Evolutionary conservation across 2,329 filamentous ascomycete genomes (phyloP).

Genomic region (Aspergillus sp.): DNA sequence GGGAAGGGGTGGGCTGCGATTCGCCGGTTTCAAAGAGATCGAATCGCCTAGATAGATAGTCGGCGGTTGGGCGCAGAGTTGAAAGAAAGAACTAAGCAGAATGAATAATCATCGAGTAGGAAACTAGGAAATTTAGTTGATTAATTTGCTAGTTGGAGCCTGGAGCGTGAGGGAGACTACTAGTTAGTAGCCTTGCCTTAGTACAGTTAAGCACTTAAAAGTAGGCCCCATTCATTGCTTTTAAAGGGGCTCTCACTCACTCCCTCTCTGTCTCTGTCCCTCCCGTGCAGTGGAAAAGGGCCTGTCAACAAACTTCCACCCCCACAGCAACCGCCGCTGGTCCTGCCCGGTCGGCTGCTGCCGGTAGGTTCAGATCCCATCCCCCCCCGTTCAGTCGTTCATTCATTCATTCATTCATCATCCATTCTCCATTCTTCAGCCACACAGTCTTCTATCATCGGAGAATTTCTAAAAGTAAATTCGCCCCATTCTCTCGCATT

Average conservation of each 20-base stretch:
- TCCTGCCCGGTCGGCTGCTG: constrained; percentile 10
- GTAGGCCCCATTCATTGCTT: background rate
- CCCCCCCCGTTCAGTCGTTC: no score
- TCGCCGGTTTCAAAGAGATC: constrained; percentile 1
- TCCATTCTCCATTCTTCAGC: background rate
- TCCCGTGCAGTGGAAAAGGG: background rate
- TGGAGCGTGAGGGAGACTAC: no score
- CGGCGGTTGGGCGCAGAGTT: background rate
- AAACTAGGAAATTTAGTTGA: background rate
- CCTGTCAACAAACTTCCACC: constrained; percentile 26
- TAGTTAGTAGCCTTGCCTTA: no score
- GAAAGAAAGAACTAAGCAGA: background rate
- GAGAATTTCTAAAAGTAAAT: background rate
- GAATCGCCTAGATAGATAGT: background rate
- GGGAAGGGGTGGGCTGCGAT: constrained; percentile 4
- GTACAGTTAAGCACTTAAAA: no score
- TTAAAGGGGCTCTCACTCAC: background rate
- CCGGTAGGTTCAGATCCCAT: constrained; percentile 1
- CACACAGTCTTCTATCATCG: background rate
- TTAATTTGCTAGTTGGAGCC: background rate
- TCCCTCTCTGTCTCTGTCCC: background rate
- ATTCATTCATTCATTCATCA: background rate
- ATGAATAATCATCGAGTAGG: background rate
- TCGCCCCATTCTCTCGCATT: background rate
- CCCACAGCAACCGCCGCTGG: constrained; percentile 28